Conservation (phyloP, 768 basidiomycete species). For the Rhizopogon sp. region DNA sequence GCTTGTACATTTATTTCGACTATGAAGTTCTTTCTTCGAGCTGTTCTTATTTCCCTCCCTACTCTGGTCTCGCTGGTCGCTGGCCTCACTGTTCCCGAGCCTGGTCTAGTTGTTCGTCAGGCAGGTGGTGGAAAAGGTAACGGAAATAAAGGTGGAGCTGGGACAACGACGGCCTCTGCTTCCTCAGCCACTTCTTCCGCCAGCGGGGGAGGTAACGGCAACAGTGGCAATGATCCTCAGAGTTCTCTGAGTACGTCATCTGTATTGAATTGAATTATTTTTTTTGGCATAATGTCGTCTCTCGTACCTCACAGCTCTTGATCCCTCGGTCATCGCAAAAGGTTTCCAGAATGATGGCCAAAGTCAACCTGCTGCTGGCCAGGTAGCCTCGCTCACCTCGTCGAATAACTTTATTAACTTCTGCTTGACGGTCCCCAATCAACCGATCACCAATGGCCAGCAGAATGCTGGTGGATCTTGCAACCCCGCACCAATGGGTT, state of each 20-base stretch:
- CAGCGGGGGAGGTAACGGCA: conserved; percentile 1
- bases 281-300: conserved; percentile 4
- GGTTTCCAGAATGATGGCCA: conserved; percentile 50
- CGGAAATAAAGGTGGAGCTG: conserved; percentile 8
- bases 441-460: conserved; percentile 51
- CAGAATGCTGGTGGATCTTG: conserved; percentile 51
- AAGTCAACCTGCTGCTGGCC: conserved; percentile 37
- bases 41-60: conserved; percentile 34
- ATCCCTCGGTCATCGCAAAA: conserved; percentile 43
- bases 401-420: conserved; percentile 62
- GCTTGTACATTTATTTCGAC: conserved; percentile 27
- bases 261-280: conserved; percentile 2
- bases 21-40: conserved; percentile 47
- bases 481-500: conserved; percentile 55
- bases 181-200: conserved; percentile 12
- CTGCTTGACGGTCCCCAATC: conserved; percentile 38
- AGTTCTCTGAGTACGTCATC: conserved; percentile 24
- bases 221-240: conserved; percentile 34
- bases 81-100: conserved; percentile 18
- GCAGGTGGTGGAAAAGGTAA: conserved; percentile 15
- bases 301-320: conserved; percentile 35
- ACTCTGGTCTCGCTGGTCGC: conserved; percentile 30
- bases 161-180: conserved; percentile 7
- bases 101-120: conserved; percentile 13
- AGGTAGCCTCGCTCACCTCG: conserved; percentile 48